These are phyloP conservation scores for Ephemerocybe angulata DNA, from an alignment of 768 basidiomycete species.

Conservation along the genomic window DNA sequence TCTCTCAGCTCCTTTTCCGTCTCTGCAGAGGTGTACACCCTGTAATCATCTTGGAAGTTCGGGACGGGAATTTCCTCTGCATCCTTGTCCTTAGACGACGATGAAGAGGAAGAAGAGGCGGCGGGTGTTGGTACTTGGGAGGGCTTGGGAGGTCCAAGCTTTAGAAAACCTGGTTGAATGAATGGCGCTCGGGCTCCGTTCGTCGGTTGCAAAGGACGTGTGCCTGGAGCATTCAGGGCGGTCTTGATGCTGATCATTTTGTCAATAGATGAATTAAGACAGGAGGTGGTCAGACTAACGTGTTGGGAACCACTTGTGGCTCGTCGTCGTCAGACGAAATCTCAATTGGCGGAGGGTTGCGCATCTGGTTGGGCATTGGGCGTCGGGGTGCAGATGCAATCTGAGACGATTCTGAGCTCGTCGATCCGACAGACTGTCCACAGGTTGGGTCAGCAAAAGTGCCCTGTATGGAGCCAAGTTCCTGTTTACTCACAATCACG, in stretches of 20 bases:
- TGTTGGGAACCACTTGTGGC: no score
- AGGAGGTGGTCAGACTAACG: conserved; percentile 11
- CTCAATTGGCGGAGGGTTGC: conserved; percentile 22
- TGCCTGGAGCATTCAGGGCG: neutral
- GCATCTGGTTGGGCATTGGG: neutral
- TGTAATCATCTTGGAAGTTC: conserved; percentile 25
- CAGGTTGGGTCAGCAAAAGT: neutral
- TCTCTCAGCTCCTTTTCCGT: conserved; percentile 78
- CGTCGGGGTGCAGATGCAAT: conserved; percentile 24
- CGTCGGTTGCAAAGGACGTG: neutral
- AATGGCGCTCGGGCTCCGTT: neutral
- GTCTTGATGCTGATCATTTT: neutral
- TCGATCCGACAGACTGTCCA: conserved; percentile 10
- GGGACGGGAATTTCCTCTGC: conserved; percentile 29
- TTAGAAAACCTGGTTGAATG: neutral
- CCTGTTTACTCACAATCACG: conserved; percentile 28
- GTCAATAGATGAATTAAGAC: neutral
- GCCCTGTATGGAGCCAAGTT: no score
- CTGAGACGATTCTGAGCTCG: conserved; percentile 1
- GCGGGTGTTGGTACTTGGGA: neutral
- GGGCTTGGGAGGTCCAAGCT: conserved; percentile 5
- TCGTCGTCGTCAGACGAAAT: conserved; percentile 38
- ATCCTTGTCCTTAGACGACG: neutral
- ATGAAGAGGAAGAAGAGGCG: neutral
- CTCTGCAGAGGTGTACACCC: conserved; percentile 43